These are phyloP conservation scores for Paramecium pentaurelia DNA, from an alignment of 73 alveolate genomes.

Conservation along the genomic window DNA sequence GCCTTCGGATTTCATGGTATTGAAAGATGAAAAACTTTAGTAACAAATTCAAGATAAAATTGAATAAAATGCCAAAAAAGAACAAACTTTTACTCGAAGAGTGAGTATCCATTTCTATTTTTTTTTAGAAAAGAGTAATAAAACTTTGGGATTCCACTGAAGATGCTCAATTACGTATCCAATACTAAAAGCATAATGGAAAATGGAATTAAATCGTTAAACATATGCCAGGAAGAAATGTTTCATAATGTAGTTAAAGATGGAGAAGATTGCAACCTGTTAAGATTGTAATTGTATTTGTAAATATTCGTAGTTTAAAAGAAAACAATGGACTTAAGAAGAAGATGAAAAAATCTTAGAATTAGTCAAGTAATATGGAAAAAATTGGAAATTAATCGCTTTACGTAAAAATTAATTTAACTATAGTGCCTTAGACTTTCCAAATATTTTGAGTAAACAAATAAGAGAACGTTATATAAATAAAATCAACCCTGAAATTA, in stretches of 20 bases:
- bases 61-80: background rate
- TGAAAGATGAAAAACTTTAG: no score
- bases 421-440: slow-evolving; percentile 47
- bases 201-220: slow-evolving; percentile 58
- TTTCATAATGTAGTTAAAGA: slow-evolving; percentile 50
- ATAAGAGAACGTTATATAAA: slow-evolving; percentile 97
- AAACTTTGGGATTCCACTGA: slow-evolving; percentile 31
- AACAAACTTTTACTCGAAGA: background rate
- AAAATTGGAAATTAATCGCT: slow-evolving; percentile 60
- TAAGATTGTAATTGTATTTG: background rate
- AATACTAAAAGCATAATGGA: background rate
- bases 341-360: slow-evolving; percentile 49
- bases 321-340: slow-evolving; percentile 55
- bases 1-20: background rate
- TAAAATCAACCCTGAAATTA: slow-evolving; percentile 93
- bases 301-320: background rate
- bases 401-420: slow-evolving; percentile 36
- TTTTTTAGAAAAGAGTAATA: background rate
- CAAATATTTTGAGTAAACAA: slow-evolving; percentile 81
- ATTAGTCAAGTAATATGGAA: slow-evolving; percentile 45
- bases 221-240: slow-evolving; percentile 61
- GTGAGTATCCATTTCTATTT: background rate
- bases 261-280: slow-evolving; percentile 58
- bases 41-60: background rate
- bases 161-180: slow-evolving; percentile 3